Conservation (phyloP, 768 basidiomycete genomes). For the Hebeloma cylindrosporum region DNA sequence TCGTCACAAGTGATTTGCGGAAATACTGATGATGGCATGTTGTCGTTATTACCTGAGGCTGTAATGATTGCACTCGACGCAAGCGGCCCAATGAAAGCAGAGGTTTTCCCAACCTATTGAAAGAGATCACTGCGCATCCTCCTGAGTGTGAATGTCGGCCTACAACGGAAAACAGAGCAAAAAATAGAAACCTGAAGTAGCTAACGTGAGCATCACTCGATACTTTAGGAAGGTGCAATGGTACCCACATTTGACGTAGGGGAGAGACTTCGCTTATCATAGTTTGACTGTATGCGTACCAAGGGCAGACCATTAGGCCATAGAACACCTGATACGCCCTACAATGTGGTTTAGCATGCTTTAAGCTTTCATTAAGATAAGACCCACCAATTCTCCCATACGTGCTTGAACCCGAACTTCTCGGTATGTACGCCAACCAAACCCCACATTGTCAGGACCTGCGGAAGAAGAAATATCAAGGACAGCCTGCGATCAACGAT, state of each 20-base stretch:
- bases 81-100: constrained; percentile 74
- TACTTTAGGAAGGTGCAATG: neutral
- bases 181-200: constrained; percentile 60
- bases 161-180: constrained; percentile 73
- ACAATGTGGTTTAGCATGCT: neutral
- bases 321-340: constrained; percentile 73
- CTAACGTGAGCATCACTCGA: constrained; percentile 10
- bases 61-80: constrained; percentile 76
- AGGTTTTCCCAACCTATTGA: constrained; percentile 65
- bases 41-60: constrained; percentile 64
- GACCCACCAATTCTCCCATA: constrained; percentile 73
- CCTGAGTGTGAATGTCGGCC: constrained; percentile 7
- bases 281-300: constrained; percentile 81
- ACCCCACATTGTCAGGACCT: constrained; percentile 73
- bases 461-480: neutral
- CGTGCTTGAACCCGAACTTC: constrained; percentile 79
- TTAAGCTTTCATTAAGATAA: neutral
- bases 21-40: no score
- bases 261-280: constrained; percentile 83
- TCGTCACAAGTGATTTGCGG: no score
- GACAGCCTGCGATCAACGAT: neutral
- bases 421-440: constrained; percentile 73
- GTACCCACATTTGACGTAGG: constrained; percentile 61
- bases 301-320: constrained; percentile 73
- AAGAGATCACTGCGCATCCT: neutral